phyloP scores from a whole-genome alignment of 306 rosid species.

The Prunus salicina region DNA sequence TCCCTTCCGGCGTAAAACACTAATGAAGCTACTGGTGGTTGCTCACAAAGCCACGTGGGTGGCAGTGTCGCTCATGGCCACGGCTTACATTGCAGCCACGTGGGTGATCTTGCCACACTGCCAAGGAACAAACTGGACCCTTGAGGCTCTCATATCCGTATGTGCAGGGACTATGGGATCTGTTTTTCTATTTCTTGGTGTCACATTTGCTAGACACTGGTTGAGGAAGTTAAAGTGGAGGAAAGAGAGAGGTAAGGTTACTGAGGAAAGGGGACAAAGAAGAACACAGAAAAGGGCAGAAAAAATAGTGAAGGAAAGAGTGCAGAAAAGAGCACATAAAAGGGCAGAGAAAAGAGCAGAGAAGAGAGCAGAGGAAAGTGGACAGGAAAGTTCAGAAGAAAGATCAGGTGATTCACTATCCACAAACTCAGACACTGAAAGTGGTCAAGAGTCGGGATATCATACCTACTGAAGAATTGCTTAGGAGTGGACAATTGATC shows the following conservation, averaged over 20 bases:
- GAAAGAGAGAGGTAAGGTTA: conserved; percentile 16
- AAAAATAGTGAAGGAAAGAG: not conserved
- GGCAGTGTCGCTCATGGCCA: conserved; percentile 59
- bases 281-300: not conserved
- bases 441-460: not conserved
- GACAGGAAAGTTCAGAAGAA: not conserved
- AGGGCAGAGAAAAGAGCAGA: not conserved
- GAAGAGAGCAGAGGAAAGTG: conserved; percentile 24
- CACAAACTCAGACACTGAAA: not conserved
- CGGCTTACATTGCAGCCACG: conserved; percentile 54
- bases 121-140: conserved; percentile 32
- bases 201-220: conserved; percentile 44
- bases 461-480: conserved; percentile 1
- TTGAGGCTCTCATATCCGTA: conserved; percentile 34
- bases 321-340: not conserved
- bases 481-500: not conserved
- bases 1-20: conserved; percentile 56
- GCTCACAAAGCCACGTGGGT: conserved; percentile 77
- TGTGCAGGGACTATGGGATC: conserved; percentile 54
- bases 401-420: not conserved
- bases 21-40: conserved; percentile 35
- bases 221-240: conserved; percentile 48
- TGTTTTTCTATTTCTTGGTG: conserved; percentile 46
- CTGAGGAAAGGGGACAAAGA: not conserved
- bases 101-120: conserved; percentile 55